These are phyloP conservation scores for Theileria annulata DNA, from an alignment of 169 alveolate genomes.

Conservation along the genomic window DNA sequence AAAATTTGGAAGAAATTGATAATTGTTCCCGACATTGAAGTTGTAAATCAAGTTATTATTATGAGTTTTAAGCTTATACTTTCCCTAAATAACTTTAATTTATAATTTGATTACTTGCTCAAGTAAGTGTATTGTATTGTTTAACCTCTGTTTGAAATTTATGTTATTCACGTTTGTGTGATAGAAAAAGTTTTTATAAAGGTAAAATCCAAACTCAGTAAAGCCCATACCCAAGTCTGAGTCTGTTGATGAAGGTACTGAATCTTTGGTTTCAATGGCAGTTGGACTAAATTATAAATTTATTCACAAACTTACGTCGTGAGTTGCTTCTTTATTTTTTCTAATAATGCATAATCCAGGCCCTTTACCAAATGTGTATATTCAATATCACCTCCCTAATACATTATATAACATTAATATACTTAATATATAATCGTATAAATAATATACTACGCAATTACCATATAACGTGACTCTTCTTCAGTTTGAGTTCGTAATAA, in stretches of 20 bases:
- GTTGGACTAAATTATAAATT: too few relatives aligned
- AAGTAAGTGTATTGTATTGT: conserved; percentile 51
- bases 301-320: too few relatives aligned
- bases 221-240: conserved; percentile 34
- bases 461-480: conserved; percentile 69
- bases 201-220: conserved; percentile 64
- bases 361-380: conserved; percentile 79
- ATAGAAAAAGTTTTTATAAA: conserved; percentile 64
- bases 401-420: background rate
- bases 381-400: conserved; percentile 78
- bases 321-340: conserved; percentile 69
- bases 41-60: background rate
- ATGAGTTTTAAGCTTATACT: conserved; percentile 20
- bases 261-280: background rate
- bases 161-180: conserved; percentile 72
- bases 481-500: conserved; percentile 47
- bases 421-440: background rate
- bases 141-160: conserved; percentile 58
- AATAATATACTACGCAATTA: background rate
- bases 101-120: conserved; percentile 33
- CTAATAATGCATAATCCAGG: conserved; percentile 71
- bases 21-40: background rate
- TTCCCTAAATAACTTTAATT: conserved; percentile 17
- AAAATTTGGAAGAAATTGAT: too few relatives aligned
- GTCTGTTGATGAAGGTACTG: conserved; percentile 34